Evolutionary conservation across 495 filamentous ascomycete genomes (phyloP), one percentile per base, ranked within the genome.

Genomic region (Choiromyces venosus): DNA sequence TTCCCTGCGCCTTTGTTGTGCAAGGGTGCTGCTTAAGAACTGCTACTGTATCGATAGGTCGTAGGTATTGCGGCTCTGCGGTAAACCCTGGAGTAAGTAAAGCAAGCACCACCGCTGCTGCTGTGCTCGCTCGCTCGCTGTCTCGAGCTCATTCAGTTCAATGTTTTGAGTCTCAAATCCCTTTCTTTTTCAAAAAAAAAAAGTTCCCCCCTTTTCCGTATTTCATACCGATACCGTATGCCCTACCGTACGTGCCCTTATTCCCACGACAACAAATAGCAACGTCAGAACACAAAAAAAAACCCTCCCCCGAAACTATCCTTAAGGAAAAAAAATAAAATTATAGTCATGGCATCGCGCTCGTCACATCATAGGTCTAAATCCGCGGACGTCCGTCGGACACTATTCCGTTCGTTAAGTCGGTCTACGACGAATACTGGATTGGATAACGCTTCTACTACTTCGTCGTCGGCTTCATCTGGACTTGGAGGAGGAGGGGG

Each of bases 341-440:
- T 16, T n/a, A n/a, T n/a, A 65, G 19, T 46, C 16, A 77, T 77
- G 75, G 76, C 75, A 25, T 72, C 76, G 21, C 69, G 73, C 73
- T 64, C 73, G 19, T 16, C 37, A 21, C 75, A 76, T 35, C 69
- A 69, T 10, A 74, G 75, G 21, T 76, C 75, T 19, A 77, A 77
- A 68, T 77, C 75, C n/a, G 75, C 75, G 21, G 75, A 77, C 33
- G 74, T 77, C 36, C 75, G 75, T 35, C 75, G 75, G 33, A 76
- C 74, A 1, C 75, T 77, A 44, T 77, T 77, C 38, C 75, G 75
- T 42, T 52, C 74, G 9, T 64, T 77, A 37, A 71, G 73, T 4
- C 75, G 75, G 61, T 61, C 52, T 61, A 61, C 52, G 25, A 29
- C 52, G 29, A 18, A 18, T 61, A 61, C 52, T 33, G 52, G 52